Conservation (phyloP, 345 rosid genomes). For the Arabidopsis arenosa region DNA sequence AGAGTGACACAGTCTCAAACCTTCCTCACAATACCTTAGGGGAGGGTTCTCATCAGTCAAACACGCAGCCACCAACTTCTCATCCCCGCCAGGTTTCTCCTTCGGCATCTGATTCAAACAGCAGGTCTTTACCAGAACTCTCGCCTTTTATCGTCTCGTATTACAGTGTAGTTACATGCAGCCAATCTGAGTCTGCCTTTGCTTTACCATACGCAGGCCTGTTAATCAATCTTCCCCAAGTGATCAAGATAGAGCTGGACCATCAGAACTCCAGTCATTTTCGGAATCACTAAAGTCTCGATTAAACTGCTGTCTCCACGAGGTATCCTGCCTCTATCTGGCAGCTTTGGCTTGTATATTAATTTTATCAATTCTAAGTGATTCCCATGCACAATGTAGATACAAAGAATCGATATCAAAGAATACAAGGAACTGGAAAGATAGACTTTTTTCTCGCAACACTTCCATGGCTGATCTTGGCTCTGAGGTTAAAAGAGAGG, state of each 20-base stretch:
- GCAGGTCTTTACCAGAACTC: slow-evolving; percentile 53
- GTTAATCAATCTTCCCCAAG: slow-evolving; percentile 60
- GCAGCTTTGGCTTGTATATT: slow-evolving; percentile 5
- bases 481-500: slow-evolving; percentile 88
- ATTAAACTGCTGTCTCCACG: slow-evolving; percentile 70
- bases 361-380: slow-evolving; percentile 3
- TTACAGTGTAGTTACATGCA: slow-evolving; percentile 11
- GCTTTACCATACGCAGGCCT: slow-evolving; percentile 45
- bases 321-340: slow-evolving; percentile 52
- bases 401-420: slow-evolving; percentile 93
- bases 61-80: slow-evolving; percentile 43
- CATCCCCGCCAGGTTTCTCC: slow-evolving; percentile 54
- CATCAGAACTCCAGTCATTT: slow-evolving; percentile 85
- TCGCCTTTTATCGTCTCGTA: slow-evolving; percentile 10
- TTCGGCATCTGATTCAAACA: slow-evolving; percentile 58
- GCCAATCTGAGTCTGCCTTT: slow-evolving; percentile 24
- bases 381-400: slow-evolving; percentile 46
- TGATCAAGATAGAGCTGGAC: slow-evolving; percentile 83
- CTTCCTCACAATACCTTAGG: slow-evolving; percentile 47
- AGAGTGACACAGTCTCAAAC: slow-evolving; percentile 57
- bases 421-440: slow-evolving; percentile 95
- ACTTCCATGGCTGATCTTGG: slow-evolving; percentile 70
- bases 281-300: slow-evolving; percentile 85
- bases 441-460: slow-evolving; percentile 83
- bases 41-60: slow-evolving; percentile 55